Base-by-base conservation (phyloP, 1,284 basidiomycete species). In the Ganoderma lucidum region DNA sequence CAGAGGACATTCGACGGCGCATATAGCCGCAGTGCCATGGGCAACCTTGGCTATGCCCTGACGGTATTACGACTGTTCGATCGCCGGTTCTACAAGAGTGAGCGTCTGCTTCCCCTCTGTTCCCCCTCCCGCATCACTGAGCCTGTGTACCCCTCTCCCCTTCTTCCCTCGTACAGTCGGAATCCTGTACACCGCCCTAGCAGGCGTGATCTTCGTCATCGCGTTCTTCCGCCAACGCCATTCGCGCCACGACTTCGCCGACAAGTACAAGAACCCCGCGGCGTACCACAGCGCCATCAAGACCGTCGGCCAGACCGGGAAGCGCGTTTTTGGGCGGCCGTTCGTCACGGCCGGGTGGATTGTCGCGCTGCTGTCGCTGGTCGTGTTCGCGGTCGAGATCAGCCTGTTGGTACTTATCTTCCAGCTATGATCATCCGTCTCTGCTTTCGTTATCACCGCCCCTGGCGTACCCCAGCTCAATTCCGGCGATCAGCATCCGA, bases 1-100 rank as follows among this genome's bases (percentile, higher is more conserved):
- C 91, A 93, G 73, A 84, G 94, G 58, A 95, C 93, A 0, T 95
- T 94, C 75, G 86, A 94, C 69, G 93, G 94, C 28, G 94, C 93
- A 32, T 96, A 95, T 77, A 85, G 85, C 41, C 87, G 94, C 37
- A 93, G 90, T 0, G 93, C 93, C 0, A 83, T 96, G 10, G 88
- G 88, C 23, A 89, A 89, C 74, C 84, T 96, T 2, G 90, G 93
- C 0, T 95, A 93, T 76, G 86, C 93, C 6, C 79, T 94, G 67
- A 88, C 93, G 0, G 87, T 95, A 66, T 82, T 96, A 4, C 89
- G 92, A 63, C 85, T 96, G 19, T 96, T 96, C 74, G 91, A 94
- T 76, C 77, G 77, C 45, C 81, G 87, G 19, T 95, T 94, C 79
- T 90, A 89, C 76, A 82, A 83, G 75, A 92, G 93, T 93, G 75